Percentiles rank a stretch among this genome's conserved stretches.
Conservation (phyloP, 148 eudicot genomes). For the Rhododendron ovatum region DNA sequence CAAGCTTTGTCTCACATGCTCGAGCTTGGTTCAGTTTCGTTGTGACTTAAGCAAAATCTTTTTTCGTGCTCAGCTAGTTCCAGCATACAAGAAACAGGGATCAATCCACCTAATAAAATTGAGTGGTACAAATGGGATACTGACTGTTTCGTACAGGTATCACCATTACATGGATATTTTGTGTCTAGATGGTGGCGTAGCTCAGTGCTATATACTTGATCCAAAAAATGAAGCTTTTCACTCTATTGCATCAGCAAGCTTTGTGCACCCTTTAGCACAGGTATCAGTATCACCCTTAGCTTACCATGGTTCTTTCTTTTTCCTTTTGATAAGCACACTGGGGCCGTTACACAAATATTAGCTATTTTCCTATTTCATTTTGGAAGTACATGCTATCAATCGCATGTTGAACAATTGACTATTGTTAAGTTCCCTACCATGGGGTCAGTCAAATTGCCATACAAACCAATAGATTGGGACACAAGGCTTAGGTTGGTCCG, state of each 20-base stretch:
- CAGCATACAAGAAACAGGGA: neutral
- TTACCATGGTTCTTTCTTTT: neutral
- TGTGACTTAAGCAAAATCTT: too few relatives aligned
- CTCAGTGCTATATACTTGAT: neutral
- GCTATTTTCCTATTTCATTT: neutral
- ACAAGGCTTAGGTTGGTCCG: neutral
- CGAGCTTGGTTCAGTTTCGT: neutral
- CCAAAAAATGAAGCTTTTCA: neutral
- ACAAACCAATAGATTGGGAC: neutral
- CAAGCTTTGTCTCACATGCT: neutral
- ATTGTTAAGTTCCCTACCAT: neutral
- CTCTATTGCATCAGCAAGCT: neutral
- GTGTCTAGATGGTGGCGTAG: neutral
- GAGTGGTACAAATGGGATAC: neutral
- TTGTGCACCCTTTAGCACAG: neutral
- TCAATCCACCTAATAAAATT: neutral
- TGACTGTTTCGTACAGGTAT: neutral
- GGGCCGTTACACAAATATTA: neutral
- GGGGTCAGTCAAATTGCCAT: neutral
- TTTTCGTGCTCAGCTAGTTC: neutral
- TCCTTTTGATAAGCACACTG: neutral
- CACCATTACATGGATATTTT: neutral
- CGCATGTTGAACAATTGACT: neutral
- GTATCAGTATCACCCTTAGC: neutral
- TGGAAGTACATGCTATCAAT: neutral